Percentiles rank a stretch among this genome's conserved stretches.
Evolutionary conservation across 805 yeast species (phyloP).

Genomic region (Metschnikowia hibisci): DNA sequence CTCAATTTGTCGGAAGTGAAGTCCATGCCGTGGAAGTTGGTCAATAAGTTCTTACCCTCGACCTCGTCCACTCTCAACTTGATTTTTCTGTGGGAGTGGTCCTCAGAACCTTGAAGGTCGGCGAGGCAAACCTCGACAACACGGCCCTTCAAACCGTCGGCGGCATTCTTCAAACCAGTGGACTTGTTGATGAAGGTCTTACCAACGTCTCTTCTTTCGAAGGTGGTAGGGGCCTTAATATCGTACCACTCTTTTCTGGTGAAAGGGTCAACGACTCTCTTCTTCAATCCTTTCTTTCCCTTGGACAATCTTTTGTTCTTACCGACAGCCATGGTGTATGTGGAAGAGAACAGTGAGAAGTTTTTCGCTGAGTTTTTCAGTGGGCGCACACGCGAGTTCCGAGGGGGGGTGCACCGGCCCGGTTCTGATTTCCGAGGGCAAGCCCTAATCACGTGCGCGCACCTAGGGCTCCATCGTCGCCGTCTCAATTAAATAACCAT

Average conservation of each 20-base stretch:
- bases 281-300: conserved; percentile 97
- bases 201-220: conserved; percentile 98
- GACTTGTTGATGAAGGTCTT: conserved; percentile 98
- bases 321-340: conserved; percentile 67
- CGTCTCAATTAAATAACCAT: no score
- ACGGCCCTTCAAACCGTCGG: conserved; percentile 97
- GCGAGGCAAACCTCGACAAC: conserved; percentile 94
- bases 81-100: conserved; percentile 96
- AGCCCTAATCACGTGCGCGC: conserved; percentile 14
- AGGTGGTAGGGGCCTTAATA: conserved; percentile 97
- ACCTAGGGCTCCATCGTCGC: conserved; percentile 5
- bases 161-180: conserved; percentile 96
- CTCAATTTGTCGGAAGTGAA: conserved; percentile 97
- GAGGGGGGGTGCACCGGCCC: conserved; percentile 6
- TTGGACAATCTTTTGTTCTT: conserved; percentile 84
- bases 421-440: conserved; percentile 4
- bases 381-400: conserved; percentile 3
- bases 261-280: conserved; percentile 99
- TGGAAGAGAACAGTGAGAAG: conserved; percentile 5
- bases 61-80: conserved; percentile 98
- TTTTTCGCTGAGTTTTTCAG: conserved; percentile 3
- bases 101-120: conserved; percentile 98
- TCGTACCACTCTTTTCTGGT: conserved; percentile 98
- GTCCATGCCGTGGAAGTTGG: conserved; percentile 99
- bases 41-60: conserved; percentile 96